Evolutionary conservation across 2,329 filamentous ascomycete species (phyloP), one percentile per base, ranked within the genome.

Genomic region (Sclerotiophoma versabilis): DNA sequence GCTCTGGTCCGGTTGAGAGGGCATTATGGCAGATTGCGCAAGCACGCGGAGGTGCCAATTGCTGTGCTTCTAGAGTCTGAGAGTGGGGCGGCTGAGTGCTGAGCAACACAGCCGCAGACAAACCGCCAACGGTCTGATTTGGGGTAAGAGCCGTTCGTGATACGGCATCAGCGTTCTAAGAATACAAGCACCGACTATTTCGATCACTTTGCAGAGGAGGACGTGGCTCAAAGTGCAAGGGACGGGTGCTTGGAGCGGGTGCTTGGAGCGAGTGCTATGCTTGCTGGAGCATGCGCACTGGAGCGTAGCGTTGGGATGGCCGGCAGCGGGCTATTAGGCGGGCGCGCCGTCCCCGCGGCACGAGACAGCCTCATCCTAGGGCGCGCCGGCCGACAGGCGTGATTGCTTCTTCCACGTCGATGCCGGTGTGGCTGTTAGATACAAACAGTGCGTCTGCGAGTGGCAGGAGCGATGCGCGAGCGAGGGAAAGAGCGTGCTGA

Each of bases 141-240:
- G 41, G 48, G 63, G 68, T 46, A 69, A 68, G 57, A 60, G 61
- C 50, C 45, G 38, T 55, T 59, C 52, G 62, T 60, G 60, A 65
- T 65, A 64, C 66, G 63, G 63, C 69, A 66, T 68, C 69, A 70
- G 68, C 68, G 65, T 66, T 68, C 70, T 72, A 74, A 73, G 70
- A 73, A 74, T 47, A 56, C 51, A 39, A 59, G 47, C 14, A 29
- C 39, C 54, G 52, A 50, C 56, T 38, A 54, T 38, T 45, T 38
- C 48, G 60, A 49, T 56, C 49, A 39, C 30, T 27, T 48, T 47
- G 56, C 58, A 63, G 56, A 54, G 51, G 48, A 43, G 47, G 46
- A 43, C 46, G 33, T 20, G 57, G 42, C 37, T 41, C 54, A 19
- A 47, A 11, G 63, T 45, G 53, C 57, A 58, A 55, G 48, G 46